These are phyloP conservation scores for Sporothrix dimorphospora DNA, from an alignment of 2,329 filamentous ascomycete species.

Conservation along the genomic window DNA sequence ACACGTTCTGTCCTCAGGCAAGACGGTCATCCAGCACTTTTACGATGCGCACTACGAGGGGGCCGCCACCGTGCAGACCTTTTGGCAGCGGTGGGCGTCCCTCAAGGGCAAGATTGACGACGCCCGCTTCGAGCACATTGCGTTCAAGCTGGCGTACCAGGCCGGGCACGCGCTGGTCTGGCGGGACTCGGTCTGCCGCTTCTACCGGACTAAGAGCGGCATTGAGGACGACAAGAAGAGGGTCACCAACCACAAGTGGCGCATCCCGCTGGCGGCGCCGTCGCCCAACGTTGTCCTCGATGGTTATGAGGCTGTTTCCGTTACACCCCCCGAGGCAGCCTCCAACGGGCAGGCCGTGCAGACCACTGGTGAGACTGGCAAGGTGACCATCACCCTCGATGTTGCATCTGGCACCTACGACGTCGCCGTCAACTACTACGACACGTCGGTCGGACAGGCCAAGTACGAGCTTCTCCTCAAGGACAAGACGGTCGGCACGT, in stretches of 20 bases:
- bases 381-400: background rate
- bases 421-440: constrained; percentile 68
- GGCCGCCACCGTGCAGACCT: constrained; percentile 62
- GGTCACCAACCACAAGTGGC: constrained; percentile 63
- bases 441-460: constrained; percentile 61
- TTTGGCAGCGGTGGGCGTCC: constrained; percentile 57
- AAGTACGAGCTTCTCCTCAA: constrained; percentile 60
- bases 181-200: constrained; percentile 68
- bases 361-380: constrained; percentile 40
- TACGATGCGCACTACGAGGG: constrained; percentile 59
- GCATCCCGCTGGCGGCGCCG: constrained; percentile 47
- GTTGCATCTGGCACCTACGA: constrained; percentile 56
- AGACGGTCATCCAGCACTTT: constrained; percentile 64
- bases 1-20: constrained; percentile 58
- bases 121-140: constrained; percentile 61
- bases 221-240: constrained; percentile 61
- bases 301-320: background rate
- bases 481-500: constrained; percentile 55
- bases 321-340: background rate
- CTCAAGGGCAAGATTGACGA: constrained; percentile 61
- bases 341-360: constrained; percentile 34
- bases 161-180: constrained; percentile 72
- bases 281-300: background rate
- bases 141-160: constrained; percentile 65
- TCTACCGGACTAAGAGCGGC: constrained; percentile 63